Evolutionary conservation across 257 asterid species (phyloP).

Genomic region (Przewalskia tangutica): DNA sequence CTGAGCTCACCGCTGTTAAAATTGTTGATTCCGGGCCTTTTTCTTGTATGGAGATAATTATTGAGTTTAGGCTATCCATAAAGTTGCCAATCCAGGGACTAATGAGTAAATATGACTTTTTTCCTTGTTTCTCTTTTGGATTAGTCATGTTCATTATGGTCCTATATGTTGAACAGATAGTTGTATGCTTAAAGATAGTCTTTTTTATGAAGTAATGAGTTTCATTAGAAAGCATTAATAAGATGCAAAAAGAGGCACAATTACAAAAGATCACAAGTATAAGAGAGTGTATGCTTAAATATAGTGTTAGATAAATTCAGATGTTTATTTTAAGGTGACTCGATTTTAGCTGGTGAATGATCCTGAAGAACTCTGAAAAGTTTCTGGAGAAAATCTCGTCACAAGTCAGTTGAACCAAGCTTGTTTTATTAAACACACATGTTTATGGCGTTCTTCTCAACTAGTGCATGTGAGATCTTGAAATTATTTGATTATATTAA

Average conservation of each 20-base stretch:
- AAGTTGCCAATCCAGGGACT: not conserved
- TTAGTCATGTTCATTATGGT: not conserved
- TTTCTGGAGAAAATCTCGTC: not conserved
- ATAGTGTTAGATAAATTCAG: not conserved
- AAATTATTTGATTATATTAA: not conserved
- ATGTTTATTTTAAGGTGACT: not conserved
- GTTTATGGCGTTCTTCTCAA: not conserved
- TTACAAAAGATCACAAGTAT: too few species aligned
- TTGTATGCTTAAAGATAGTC: conserved; percentile 1
- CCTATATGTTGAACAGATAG: not conserved
- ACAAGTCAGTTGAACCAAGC: not conserved
- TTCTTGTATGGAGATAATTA: not conserved
- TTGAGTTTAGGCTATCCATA: not conserved
- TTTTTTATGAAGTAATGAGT: too few species aligned
- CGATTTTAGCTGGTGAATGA: not conserved
- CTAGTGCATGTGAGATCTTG: not conserved
- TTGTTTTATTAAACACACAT: not conserved
- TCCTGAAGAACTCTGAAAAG: not conserved
- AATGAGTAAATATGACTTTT: not conserved
- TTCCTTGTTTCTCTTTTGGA: not conserved
- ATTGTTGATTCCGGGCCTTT: not conserved
- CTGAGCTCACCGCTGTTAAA: not conserved
- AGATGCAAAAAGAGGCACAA: too few species aligned
- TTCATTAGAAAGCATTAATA: too few species aligned
- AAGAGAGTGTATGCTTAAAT: too few species aligned